Base-by-base conservation (phyloP, 495 filamentous ascomycete species). In the Diplogelasinospora grovesii region DNA sequence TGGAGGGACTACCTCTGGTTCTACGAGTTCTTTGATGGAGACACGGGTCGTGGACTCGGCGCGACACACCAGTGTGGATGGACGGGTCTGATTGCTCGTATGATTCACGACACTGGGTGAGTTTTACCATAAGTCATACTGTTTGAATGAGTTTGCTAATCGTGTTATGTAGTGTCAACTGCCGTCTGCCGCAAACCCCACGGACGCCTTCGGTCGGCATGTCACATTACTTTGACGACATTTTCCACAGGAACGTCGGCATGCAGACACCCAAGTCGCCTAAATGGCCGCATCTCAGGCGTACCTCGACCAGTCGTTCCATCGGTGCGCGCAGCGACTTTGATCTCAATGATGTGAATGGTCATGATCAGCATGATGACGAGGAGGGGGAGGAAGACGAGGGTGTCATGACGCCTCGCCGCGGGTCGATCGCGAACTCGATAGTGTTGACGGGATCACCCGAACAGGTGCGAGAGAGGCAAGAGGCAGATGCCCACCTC, bases 1-100 rank as follows among this genome's bases (percentile, higher is more conserved):
- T 96, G 90, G 90, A 87, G 78, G 56, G 88, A 96, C 56, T 77
- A 94, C 52, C 64, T 96, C 44, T 95, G 86, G 83, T 97, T 93
- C 73, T 82, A 94, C 54, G 90, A 97, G 60, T 97, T 93, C 69
- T 97, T 97, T 53, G 89, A 97, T 51, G 90, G 86, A 20, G 92
- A 97, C 55, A 81, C 70, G 19, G 90, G 92, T 11, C 80, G 87
- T 36, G 90, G 92, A 5, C 70, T 96, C 6, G 90, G 90, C 38
- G 86, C 90, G 16, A 92, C 85, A 32, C 92, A 97, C 62, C 90
- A 97, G 59, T 94, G 87, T 45, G 90, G 90, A 4, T 97, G 92
- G 92, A 95, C 90, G n/a, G 92, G 90, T 0, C 56, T 97, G 33
- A 86, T 97, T 52, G 90, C 90, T 7, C 89, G 93, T 56, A 79